These are phyloP conservation scores for Boletus bicolor DNA, from an alignment of 768 basidiomycete genomes.

Conservation along the genomic window DNA sequence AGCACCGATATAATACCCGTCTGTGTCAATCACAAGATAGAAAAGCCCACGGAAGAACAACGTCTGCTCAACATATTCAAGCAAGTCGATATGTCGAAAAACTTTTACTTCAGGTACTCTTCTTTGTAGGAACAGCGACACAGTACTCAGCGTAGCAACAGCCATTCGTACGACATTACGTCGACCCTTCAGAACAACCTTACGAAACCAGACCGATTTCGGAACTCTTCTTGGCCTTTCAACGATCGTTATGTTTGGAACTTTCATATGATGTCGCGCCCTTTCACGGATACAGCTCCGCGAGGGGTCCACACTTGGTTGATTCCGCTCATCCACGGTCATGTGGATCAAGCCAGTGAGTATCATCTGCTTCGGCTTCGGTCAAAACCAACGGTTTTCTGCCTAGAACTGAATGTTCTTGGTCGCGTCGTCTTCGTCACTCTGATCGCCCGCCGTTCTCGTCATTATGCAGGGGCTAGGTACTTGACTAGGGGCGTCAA, in stretches of 20 bases:
- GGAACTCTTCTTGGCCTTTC: slow-evolving; percentile 56
- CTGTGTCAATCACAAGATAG: slow-evolving; percentile 75
- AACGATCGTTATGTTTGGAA: slow-evolving; percentile 96
- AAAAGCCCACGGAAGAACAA: slow-evolving; percentile 86
- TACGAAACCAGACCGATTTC: slow-evolving; percentile 50
- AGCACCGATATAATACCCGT: slow-evolving; percentile 81
- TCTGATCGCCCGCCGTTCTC: slow-evolving; percentile 89
- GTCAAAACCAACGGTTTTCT: not conserved
- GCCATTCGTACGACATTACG: slow-evolving; percentile 95
- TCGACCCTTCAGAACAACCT: slow-evolving; percentile 95
- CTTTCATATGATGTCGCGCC: slow-evolving; percentile 73
- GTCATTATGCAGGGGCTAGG: slow-evolving; percentile 93
- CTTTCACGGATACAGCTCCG: slow-evolving; percentile 48
- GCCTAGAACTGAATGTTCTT: slow-evolving; percentile 83
- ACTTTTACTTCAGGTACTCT: slow-evolving; percentile 92
- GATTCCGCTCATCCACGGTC: slow-evolving; percentile 88
- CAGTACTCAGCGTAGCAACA: slow-evolving; percentile 28
- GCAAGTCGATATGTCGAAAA: slow-evolving; percentile 97
- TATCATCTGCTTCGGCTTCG: slow-evolving; percentile 2
- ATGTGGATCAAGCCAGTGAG: slow-evolving; percentile 97
- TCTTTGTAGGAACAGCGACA: not conserved
- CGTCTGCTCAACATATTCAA: slow-evolving; percentile 88
- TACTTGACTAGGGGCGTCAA: slow-evolving; percentile 95
- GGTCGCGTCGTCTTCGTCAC: slow-evolving; percentile 90
- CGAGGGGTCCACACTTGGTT: slow-evolving; percentile 74